These are phyloP conservation scores for Penicillium paradoxum DNA, from an alignment of 495 filamentous ascomycete genomes.

Conservation along the genomic window DNA sequence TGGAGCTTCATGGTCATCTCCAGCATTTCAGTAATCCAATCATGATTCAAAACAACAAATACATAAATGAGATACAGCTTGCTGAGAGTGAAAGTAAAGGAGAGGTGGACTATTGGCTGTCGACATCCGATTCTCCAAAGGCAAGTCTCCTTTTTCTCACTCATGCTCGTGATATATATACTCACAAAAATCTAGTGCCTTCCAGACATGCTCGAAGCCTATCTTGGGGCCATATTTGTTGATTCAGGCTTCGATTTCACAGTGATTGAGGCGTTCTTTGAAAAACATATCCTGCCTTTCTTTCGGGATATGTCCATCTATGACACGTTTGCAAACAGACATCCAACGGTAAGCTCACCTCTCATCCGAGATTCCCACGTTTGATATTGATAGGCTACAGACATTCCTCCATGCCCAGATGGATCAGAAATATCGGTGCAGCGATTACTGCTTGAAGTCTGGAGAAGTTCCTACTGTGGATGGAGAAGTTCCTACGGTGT, in stretches of 20 bases:
- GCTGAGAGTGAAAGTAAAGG: slow-evolving; percentile 48
- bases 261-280: slow-evolving; percentile 72
- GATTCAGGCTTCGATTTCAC: slow-evolving; percentile 79
- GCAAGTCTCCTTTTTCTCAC: slow-evolving; percentile 19
- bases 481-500: slow-evolving; percentile 44
- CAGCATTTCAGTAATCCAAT: slow-evolving; percentile 54
- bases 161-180: neutral
- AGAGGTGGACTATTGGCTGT: slow-evolving; percentile 76
- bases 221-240: slow-evolving; percentile 85
- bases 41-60: slow-evolving; percentile 60
- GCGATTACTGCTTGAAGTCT: slow-evolving; percentile 50
- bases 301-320: slow-evolving; percentile 88
- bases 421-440: slow-evolving; percentile 47
- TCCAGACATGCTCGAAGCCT: slow-evolving; percentile 85
- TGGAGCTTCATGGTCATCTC: slow-evolving; percentile 73
- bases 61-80: slow-evolving; percentile 60
- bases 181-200: slow-evolving; percentile 50
- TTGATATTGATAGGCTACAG: slow-evolving; percentile 21
- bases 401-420: slow-evolving; percentile 52
- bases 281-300: slow-evolving; percentile 62
- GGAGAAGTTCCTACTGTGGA: slow-evolving; percentile 43
- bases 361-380: slow-evolving; percentile 22
- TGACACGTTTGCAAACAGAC: slow-evolving; percentile 82
- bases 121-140: slow-evolving; percentile 68
- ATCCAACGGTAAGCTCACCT: slow-evolving; percentile 56